Evolutionary conservation across 495 filamentous ascomycete species (phyloP).

Genomic region (Emericellopsis terricola): DNA sequence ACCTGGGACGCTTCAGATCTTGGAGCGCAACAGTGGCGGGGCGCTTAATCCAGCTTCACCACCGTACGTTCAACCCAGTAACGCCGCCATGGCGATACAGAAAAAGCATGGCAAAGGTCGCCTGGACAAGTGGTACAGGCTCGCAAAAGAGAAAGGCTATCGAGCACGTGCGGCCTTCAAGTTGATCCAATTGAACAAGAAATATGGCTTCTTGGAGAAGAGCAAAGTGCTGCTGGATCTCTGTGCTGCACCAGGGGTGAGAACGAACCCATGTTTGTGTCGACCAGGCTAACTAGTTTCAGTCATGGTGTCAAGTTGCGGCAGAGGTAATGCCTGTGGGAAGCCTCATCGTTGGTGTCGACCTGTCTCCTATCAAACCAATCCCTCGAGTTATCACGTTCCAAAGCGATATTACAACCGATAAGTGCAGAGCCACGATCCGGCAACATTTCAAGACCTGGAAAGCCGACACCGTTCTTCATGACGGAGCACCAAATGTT

Average conservation of each 20-base stretch:
- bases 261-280: slow-evolving; percentile 12
- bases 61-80: neutral
- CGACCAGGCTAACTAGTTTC: slow-evolving; percentile 11
- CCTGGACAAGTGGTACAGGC: slow-evolving; percentile 82
- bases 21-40: neutral
- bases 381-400: slow-evolving; percentile 88
- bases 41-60: neutral
- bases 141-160: slow-evolving; percentile 98
- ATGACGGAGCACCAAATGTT: slow-evolving; percentile 96
- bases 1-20: neutral
- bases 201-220: slow-evolving; percentile 93
- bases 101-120: slow-evolving; percentile 99
- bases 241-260: slow-evolving; percentile 85
- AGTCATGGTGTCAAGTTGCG: slow-evolving; percentile 98
- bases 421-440: slow-evolving; percentile 89
- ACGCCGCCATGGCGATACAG: slow-evolving; percentile 67
- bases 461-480: slow-evolving; percentile 95
- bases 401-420: slow-evolving; percentile 95
- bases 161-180: slow-evolving; percentile 95
- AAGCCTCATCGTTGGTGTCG: slow-evolving; percentile 85
- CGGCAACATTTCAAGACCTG: slow-evolving; percentile 82
- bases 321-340: slow-evolving; percentile 85
- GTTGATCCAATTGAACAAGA: slow-evolving; percentile 95
- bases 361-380: slow-evolving; percentile 88
- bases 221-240: slow-evolving; percentile 93